Evolutionary conservation across 305 asterid genomes (phyloP).

Genomic region (Ajuga reptans): DNA sequence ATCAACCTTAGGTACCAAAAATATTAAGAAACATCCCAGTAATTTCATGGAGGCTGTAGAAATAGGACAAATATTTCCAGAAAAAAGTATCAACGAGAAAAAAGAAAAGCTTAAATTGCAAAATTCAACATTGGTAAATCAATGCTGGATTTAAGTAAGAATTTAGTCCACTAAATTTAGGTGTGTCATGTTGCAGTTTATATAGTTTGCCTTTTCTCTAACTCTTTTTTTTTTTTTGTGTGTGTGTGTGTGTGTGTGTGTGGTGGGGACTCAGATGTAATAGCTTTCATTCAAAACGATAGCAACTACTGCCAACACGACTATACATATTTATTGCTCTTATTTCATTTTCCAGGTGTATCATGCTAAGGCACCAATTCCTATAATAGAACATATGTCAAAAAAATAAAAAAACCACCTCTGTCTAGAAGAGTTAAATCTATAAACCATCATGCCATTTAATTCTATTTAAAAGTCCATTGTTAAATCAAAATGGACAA

Average conservation of each 20-base stretch:
- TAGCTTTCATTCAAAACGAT: neutral
- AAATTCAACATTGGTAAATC: neutral
- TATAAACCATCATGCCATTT: neutral
- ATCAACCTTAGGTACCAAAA: neutral
- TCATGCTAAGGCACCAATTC: neutral
- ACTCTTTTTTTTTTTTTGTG: no score
- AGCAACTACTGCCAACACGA: neutral
- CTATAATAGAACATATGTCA: neutral
- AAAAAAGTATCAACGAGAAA: neutral
- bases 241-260: neutral
- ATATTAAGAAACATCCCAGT: neutral
- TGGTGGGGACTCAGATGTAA: neutral
- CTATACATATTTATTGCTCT: neutral
- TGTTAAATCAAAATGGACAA: neutral
- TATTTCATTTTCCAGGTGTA: neutral
- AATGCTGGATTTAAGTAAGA: neutral
- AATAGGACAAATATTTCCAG: conserved; percentile 2
- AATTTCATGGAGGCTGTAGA: neutral
- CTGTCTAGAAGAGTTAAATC: neutral
- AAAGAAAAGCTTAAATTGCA: neutral
- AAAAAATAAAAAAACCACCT: neutral
- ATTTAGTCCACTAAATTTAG: neutral
- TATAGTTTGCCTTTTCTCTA: neutral
- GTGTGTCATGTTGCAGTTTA: neutral
- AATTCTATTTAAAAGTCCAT: neutral